Evolutionary conservation across 2,329 filamentous ascomycete genomes (phyloP).

Genomic region (Lecanoromycetidae sp.): DNA sequence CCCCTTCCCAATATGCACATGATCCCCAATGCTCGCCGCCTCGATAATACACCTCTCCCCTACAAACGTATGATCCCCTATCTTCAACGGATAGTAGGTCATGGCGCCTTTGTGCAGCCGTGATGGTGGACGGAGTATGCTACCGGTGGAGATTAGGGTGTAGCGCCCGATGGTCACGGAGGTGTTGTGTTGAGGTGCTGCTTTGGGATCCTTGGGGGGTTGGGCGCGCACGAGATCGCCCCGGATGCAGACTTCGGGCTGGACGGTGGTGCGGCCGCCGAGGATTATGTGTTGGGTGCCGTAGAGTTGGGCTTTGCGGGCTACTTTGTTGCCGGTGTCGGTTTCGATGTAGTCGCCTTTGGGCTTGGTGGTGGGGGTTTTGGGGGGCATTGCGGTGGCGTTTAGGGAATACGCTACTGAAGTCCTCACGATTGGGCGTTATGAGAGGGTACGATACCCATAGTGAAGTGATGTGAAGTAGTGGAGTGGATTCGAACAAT

Average conservation of each 20-base stretch:
- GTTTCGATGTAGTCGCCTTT: constrained; percentile 97
- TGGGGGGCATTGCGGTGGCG: background rate
- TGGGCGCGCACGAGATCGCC: constrained; percentile 61
- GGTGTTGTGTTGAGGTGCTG: constrained; percentile 23
- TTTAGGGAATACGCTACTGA: background rate
- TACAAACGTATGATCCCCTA: constrained; percentile 90
- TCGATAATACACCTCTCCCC: constrained; percentile 65
- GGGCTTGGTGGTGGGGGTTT: constrained; percentile 52
- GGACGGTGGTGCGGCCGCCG: constrained; percentile 88
- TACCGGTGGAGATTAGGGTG: constrained; percentile 71
- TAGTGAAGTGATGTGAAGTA: too few relatives aligned
- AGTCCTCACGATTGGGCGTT: too few relatives aligned
- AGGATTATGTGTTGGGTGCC: constrained; percentile 97
- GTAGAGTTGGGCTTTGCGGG: constrained; percentile 77
- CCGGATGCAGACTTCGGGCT: constrained; percentile 86
- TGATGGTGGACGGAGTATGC: constrained; percentile 69
- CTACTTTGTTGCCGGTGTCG: constrained; percentile 97
- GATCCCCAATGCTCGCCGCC: constrained; percentile 68
- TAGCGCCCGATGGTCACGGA: constrained; percentile 84
- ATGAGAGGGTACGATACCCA: too few relatives aligned
- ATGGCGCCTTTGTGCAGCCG: constrained; percentile 60
- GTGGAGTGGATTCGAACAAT: too few relatives aligned
- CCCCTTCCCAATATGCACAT: constrained; percentile 71
- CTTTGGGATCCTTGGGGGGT: constrained; percentile 22
- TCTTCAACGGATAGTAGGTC: constrained; percentile 77